A percentile compares a stretch with the other conserved stretches of the same genome.
These are phyloP conservation scores for Jatropha multifida DNA, from an alignment of 441 rosid species.

Conservation along the genomic window DNA sequence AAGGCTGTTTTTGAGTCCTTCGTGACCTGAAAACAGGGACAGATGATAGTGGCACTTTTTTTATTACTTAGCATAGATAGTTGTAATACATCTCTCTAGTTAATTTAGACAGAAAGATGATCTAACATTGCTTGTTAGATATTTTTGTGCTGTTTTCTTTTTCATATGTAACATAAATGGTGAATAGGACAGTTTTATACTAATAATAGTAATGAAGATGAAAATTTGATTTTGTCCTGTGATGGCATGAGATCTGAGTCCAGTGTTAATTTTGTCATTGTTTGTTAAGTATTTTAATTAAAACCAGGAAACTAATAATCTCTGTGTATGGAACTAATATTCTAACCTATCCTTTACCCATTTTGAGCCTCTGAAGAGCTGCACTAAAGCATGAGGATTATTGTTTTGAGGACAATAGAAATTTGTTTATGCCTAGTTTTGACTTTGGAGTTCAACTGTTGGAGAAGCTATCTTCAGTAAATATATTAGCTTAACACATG, in stretches of 20 bases:
- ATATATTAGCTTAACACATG: too few relatives aligned
- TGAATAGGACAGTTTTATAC: slow-evolving; percentile 13
- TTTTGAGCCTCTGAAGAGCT: too few relatives aligned
- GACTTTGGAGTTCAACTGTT: too few relatives aligned
- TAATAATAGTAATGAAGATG: slow-evolving; percentile 7
- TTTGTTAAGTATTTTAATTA: background rate
- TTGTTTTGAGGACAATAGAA: too few relatives aligned
- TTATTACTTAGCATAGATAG: slow-evolving; percentile 19
- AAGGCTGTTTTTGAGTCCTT: slow-evolving; percentile 49
- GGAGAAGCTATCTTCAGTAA: too few relatives aligned
- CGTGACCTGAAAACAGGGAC: slow-evolving; percentile 30
- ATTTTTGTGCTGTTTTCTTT: slow-evolving; percentile 12
- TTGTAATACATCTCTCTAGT: slow-evolving; percentile 17
- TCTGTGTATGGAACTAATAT: too few relatives aligned
- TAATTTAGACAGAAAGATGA: slow-evolving; percentile 22
- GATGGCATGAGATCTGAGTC: background rate
- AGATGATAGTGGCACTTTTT: slow-evolving; percentile 8
- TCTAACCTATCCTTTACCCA: too few relatives aligned
- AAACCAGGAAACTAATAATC: too few relatives aligned
- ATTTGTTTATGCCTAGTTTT: too few relatives aligned
- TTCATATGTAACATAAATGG: slow-evolving; percentile 27
- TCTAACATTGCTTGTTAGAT: slow-evolving; percentile 16
- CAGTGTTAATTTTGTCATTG: background rate
- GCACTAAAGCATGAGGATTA: too few relatives aligned
- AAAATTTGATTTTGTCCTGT: slow-evolving; percentile 1